phyloP scores from a whole-genome alignment of 106 monocot species.

The Allium fistulosum region DNA sequence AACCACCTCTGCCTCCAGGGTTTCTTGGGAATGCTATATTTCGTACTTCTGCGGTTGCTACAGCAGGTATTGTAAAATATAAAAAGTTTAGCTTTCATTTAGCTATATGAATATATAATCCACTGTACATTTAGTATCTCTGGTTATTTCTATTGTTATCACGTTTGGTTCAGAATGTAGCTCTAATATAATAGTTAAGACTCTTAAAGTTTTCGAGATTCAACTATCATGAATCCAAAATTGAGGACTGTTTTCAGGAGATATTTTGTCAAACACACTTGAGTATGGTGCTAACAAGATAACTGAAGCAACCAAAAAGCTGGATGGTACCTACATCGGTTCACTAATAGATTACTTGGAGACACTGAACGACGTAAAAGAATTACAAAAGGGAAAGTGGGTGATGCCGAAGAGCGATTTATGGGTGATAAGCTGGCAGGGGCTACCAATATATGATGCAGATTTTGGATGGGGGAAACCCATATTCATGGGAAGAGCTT shows the following conservation, averaged over 20 bases:
- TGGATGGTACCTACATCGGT: constrained; percentile 32
- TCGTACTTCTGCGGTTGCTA: constrained; percentile 6
- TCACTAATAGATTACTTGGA: constrained; percentile 54
- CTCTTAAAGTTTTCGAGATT: too few relatives aligned
- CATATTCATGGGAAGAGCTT: constrained; percentile 30
- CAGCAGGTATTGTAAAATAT: constrained; percentile 1
- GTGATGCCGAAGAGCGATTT: constrained; percentile 16
- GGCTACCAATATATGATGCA: constrained; percentile 40
- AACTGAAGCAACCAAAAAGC: neutral
- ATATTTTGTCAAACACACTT: constrained; percentile 12
- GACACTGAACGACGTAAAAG: neutral
- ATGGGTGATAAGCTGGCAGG: constrained; percentile 31
- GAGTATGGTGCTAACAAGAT: constrained; percentile 17
- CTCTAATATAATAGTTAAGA: too few relatives aligned
- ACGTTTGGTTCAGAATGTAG: too few relatives aligned
- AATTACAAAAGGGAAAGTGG: constrained; percentile 9
- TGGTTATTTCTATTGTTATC: too few relatives aligned
- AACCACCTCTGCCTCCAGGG: constrained; percentile 30
- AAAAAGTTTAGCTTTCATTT: too few relatives aligned
- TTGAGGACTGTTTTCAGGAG: too few relatives aligned
- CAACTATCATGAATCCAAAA: too few relatives aligned
- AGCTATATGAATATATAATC: too few relatives aligned
- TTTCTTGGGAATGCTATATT: constrained; percentile 53
- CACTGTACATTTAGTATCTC: too few relatives aligned
- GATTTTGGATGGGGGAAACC: constrained; percentile 57